Base-by-base conservation (phyloP, 1,284 basidiomycete genomes). In the Takashimella tepidaria region DNA sequence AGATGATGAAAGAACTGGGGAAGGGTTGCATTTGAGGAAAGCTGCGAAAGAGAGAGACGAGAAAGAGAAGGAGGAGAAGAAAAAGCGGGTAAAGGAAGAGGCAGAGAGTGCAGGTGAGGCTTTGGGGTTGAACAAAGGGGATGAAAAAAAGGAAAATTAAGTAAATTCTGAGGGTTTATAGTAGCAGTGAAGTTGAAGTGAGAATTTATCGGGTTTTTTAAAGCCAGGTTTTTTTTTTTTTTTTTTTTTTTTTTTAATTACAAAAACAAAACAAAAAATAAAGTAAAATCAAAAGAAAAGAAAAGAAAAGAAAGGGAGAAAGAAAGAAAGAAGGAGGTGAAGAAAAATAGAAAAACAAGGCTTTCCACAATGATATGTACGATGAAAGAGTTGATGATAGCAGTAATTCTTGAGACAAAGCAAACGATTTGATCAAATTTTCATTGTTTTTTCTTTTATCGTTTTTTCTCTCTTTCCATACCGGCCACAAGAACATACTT, bases 1-100 rank as follows among this genome's bases (percentile, higher is more conserved):
- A 10, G 65, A 66, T 47, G 63, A 68, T 25, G 63, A 65, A 19
- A 55, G 58, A 8, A 25, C 42, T 46, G 27, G 43, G 50, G 16
- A 58, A 37, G 31, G 53, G 24, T 50, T 68, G 26, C 59, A 63
- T 13, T 57, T 61, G 52, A 45, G 62, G 19, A 54, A 56, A 37
- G 54, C 50, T 5, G 54, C 51, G 12, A 41, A 47, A 21, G 20
- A 49, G 50, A 40, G 55, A 51, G 23, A 26, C 21, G 47, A 45
- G n/a, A 16, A 47, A 40, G 43, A 42, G 12, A 47, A 49, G 13
- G 49, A 52, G 13, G 51, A 44, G 19, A 41, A 21, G 22, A 21
- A 26, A 41, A 47, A 47, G 20, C 27, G 16, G 40, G 52, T 42
- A 43, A 42, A 20, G 23, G n/a, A 19, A 40, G 47, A n/a, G 47